phyloP scores from a whole-genome alignment of 2,329 filamentous ascomycete species.

The Scortechinia acanthostroma region DNA sequence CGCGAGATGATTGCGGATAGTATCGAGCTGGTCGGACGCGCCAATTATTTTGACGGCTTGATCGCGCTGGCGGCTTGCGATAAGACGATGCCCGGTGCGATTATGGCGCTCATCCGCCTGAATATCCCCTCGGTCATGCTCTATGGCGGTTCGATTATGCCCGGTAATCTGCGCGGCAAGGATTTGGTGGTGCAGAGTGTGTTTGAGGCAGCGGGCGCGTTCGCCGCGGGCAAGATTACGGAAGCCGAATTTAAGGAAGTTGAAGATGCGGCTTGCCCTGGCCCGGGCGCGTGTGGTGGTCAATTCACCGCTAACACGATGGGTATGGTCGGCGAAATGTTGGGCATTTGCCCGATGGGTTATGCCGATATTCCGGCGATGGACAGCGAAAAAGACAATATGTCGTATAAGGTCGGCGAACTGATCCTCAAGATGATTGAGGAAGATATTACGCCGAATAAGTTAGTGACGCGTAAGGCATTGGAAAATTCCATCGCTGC shows the following conservation, averaged over 20 bases:
- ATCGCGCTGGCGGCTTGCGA: slow-evolving; percentile 95
- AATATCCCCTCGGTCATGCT: slow-evolving; percentile 96
- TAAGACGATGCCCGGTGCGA: slow-evolving; percentile 96
- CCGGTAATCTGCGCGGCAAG: slow-evolving; percentile 60
- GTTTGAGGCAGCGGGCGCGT: slow-evolving; percentile 96
- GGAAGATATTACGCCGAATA: slow-evolving; percentile 70
- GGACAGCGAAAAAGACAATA: slow-evolving; percentile 61
- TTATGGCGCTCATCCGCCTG: slow-evolving; percentile 88
- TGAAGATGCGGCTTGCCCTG: slow-evolving; percentile 83
- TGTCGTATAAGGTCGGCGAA: slow-evolving; percentile 66
- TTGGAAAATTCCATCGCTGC: slow-evolving; percentile 83
- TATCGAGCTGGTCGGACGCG: slow-evolving; percentile 97
- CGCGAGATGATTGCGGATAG: slow-evolving; percentile 95
- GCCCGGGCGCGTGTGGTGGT: slow-evolving; percentile 75
- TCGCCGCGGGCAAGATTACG: slow-evolving; percentile 81
- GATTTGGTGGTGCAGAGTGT: slow-evolving; percentile 94
- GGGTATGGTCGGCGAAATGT: slow-evolving; percentile 66
- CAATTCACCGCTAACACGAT: slow-evolving; percentile 78
- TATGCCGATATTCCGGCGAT: slow-evolving; percentile 76
- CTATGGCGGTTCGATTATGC: slow-evolving; percentile 88
- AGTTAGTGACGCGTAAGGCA: slow-evolving; percentile 73
- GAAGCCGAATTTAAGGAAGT: slow-evolving; percentile 91
- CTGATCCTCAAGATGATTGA: slow-evolving; percentile 70
- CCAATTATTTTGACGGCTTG: slow-evolving; percentile 97
- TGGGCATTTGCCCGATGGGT: slow-evolving; percentile 75